phyloP scores from a whole-genome alignment of 768 basidiomycete species.

The Hemileccinum rubropunctum region DNA sequence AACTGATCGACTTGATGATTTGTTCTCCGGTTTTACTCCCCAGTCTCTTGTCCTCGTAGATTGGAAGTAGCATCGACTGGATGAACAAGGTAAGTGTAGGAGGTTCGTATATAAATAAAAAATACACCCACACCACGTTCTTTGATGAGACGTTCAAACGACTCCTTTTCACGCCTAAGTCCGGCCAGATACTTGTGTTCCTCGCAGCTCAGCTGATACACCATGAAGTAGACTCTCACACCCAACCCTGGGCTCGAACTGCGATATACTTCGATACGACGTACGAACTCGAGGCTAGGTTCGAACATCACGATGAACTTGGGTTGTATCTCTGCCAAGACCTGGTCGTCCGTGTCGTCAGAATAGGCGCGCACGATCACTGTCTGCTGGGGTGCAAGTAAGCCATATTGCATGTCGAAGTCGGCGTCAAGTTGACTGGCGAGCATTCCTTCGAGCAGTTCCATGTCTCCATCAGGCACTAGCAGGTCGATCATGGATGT shows the following conservation, averaged over 20 bases:
- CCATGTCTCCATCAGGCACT: conserved; percentile 19
- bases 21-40: conserved; percentile 44
- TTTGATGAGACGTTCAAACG: conserved; percentile 89
- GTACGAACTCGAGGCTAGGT: conserved; percentile 88
- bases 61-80: conserved; percentile 87
- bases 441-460: conserved; percentile 24
- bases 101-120: not conserved
- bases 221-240: conserved; percentile 91
- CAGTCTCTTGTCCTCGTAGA: conserved; percentile 59
- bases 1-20: conserved; percentile 76
- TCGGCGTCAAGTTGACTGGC: conserved; percentile 43
- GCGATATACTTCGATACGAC: conserved; percentile 91
- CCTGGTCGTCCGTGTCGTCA: conserved; percentile 88
- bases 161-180: conserved; percentile 87
- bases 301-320: conserved; percentile 96
- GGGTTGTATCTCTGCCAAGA: conserved; percentile 84
- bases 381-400: conserved; percentile 74
- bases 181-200: conserved; percentile 94
- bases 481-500: conserved; percentile 12
- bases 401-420: conserved; percentile 77
- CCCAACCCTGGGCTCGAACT: conserved; percentile 78
- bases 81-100: not conserved
- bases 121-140: conserved; percentile 75
- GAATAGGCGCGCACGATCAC: conserved; percentile 86
- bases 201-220: conserved; percentile 91